Conservation (phyloP, 148 eudicot genomes). For the Nepenthes mirabilis region DNA sequence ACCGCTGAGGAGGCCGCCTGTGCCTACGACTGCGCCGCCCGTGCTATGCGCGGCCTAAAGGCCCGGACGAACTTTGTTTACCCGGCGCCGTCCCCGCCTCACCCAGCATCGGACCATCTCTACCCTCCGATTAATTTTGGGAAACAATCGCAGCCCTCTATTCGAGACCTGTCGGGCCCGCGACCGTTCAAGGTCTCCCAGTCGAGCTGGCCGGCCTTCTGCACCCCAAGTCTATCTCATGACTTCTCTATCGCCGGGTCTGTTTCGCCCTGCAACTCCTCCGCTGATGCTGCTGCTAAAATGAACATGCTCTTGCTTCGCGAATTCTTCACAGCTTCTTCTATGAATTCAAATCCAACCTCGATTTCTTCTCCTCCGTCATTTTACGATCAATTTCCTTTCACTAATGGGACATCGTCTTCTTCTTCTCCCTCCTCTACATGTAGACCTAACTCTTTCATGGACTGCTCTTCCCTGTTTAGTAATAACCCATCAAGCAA, state of each 20-base stretch:
- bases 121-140: not conserved
- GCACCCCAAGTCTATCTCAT: not conserved
- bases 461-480: not conserved
- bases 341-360: not conserved
- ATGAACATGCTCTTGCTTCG: slow-evolving; percentile 14
- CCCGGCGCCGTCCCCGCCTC: slow-evolving; percentile 5
- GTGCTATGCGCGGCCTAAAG: slow-evolving; percentile 57
- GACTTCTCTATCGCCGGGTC: not conserved
- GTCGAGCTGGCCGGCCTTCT: too few relatives aligned
- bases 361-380: not conserved
- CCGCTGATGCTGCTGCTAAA: not conserved
- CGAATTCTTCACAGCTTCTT: slow-evolving; percentile 9
- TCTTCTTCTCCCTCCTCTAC: not conserved
- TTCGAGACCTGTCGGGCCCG: not conserved
- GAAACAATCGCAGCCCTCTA: not conserved
- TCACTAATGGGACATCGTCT: not conserved
- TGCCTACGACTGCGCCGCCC: slow-evolving; percentile 65
- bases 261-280: not conserved
- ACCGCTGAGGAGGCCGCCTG: slow-evolving; percentile 71
- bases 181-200: too few relatives aligned
- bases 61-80: slow-evolving; percentile 47
- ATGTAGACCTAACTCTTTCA: not conserved
- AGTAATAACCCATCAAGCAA: not conserved
- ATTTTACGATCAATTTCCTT: not conserved
- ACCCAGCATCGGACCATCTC: not conserved